Percentiles rank a stretch among this genome's conserved stretches.
These are phyloP conservation scores for Suillus plorans DNA, from an alignment of 768 basidiomycete genomes.

Conservation along the genomic window DNA sequence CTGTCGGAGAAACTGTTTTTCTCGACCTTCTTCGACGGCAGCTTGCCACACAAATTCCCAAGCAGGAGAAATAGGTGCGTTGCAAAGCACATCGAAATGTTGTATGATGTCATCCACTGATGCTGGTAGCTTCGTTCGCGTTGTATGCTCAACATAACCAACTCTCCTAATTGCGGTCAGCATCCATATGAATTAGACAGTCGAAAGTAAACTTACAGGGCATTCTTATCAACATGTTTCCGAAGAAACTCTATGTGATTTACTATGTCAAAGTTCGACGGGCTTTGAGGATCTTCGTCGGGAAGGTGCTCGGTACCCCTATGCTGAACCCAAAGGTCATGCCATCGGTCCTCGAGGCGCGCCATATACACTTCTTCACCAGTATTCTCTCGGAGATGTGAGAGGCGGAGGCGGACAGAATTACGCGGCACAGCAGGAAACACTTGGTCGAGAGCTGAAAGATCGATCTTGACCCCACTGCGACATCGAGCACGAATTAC, in stretches of 20 bases:
- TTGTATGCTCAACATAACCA: constrained; percentile 52
- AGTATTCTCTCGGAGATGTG: constrained; percentile 56
- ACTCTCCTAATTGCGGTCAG: constrained; percentile 50
- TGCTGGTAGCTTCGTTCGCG: constrained; percentile 38
- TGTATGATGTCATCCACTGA: constrained; percentile 44
- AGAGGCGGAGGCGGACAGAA: constrained; percentile 68
- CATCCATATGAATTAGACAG: constrained; percentile 1
- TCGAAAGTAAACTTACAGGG: constrained; percentile 58
- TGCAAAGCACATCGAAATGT: constrained; percentile 53
- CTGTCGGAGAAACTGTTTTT: constrained; percentile 61
- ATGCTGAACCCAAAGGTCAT: constrained; percentile 71
- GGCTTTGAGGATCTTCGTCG: constrained; percentile 67
- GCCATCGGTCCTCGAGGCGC: constrained; percentile 81
- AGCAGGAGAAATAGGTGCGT: constrained; percentile 37
- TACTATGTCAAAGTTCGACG: constrained; percentile 75
- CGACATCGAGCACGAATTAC: constrained; percentile 82
- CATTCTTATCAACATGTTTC: constrained; percentile 79
- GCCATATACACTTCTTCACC: constrained; percentile 75
- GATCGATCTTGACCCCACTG: constrained; percentile 57
- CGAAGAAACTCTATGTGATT: constrained; percentile 83
- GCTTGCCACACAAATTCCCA: constrained; percentile 80
- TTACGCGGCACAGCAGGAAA: constrained; percentile 77
- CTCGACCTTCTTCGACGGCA: constrained; percentile 71
- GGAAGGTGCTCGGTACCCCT: constrained; percentile 65
- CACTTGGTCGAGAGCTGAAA: constrained; percentile 72